Percentiles rank a stretch among this genome's conserved stretches.
These are phyloP conservation scores for Urochloa ruziziensis DNA, from an alignment of 176 grass and related monocot genomes.

Conservation along the genomic window DNA sequence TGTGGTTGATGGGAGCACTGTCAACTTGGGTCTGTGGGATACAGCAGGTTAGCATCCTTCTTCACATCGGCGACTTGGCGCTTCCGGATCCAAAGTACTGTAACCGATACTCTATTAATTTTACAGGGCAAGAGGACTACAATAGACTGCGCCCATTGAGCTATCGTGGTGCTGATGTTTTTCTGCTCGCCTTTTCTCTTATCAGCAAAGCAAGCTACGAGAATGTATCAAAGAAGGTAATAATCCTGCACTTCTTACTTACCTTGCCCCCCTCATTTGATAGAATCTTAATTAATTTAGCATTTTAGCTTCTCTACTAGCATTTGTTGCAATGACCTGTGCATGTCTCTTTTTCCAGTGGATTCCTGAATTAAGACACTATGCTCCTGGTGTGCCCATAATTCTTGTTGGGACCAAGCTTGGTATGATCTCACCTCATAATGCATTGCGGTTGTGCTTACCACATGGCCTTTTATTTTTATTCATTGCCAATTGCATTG, in stretches of 20 bases:
- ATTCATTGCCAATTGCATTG: background rate
- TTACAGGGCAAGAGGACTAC: constrained; percentile 80
- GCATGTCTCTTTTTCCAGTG: constrained; percentile 42
- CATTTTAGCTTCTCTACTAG: background rate
- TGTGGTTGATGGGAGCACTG: constrained; percentile 63
- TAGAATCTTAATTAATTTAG: constrained; percentile 1
- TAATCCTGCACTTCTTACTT: background rate
- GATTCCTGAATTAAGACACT: constrained; percentile 78
- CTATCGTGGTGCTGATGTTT: constrained; percentile 78
- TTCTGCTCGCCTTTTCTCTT: constrained; percentile 72
- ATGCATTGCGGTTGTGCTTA: background rate
- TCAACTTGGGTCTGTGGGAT: constrained; percentile 76
- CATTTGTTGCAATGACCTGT: constrained; percentile 22
- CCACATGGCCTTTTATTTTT: background rate
- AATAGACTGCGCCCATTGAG: constrained; percentile 68
- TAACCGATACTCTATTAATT: background rate
- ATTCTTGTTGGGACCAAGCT: constrained; percentile 77
- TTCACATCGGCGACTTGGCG: background rate
- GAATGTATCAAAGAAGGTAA: constrained; percentile 80
- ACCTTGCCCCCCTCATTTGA: background rate
- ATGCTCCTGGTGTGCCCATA: constrained; percentile 76
- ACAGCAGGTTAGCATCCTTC: constrained; percentile 46
- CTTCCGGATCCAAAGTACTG: background rate
- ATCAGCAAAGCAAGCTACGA: constrained; percentile 87
- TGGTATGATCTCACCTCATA: constrained; percentile 39